A percentile compares a stretch with the other conserved stretches of the same genome.
Conservation (phyloP, 768 basidiomycete species). For the Cubamyces lactineus region DNA sequence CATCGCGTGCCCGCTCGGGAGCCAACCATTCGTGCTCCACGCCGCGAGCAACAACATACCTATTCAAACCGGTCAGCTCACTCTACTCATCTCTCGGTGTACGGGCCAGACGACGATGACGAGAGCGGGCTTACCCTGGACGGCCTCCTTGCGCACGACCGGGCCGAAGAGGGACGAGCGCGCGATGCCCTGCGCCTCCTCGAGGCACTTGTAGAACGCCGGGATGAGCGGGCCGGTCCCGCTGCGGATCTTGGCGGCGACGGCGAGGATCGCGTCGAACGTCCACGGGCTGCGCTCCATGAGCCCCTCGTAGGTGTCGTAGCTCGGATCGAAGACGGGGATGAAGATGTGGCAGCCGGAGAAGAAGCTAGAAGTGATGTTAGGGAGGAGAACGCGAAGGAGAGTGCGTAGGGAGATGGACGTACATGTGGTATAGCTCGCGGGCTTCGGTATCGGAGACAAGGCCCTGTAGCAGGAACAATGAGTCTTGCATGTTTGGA, state of each 20-base stretch:
- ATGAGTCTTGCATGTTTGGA: not conserved
- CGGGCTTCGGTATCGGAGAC: conserved; percentile 86
- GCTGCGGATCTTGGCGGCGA: conserved; percentile 89
- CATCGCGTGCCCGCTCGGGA: conserved; percentile 94
- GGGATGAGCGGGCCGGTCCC: conserved; percentile 84
- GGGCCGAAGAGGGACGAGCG: conserved; percentile 93
- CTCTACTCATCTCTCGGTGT: not conserved
- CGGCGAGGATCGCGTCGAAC: conserved; percentile 90
- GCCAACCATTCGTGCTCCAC: conserved; percentile 94
- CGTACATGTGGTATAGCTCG: conserved; percentile 84
- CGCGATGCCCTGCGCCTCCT: conserved; percentile 96
- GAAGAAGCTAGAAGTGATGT: conserved; percentile 58
- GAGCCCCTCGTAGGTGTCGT: conserved; percentile 91
- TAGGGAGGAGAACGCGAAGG: too few species aligned
- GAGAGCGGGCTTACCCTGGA: conserved; percentile 65
- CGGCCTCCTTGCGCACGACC: conserved; percentile 92
- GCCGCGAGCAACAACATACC: conserved; percentile 92
- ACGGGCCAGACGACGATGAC: conserved; percentile 15
- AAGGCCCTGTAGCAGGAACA: conserved; percentile 59
- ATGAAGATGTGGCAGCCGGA: conserved; percentile 96
- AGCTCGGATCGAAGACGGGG: conserved; percentile 89
- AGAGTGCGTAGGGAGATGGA: conserved; percentile 14
- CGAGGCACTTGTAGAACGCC: conserved; percentile 88
- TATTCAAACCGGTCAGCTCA: conserved; percentile 33
- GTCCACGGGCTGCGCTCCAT: conserved; percentile 96